Percentiles rank a stretch among this genome's conserved stretches.
Evolutionary conservation across 148 eudicot species (phyloP).

Genomic region (Fagopyrum tataricum): DNA sequence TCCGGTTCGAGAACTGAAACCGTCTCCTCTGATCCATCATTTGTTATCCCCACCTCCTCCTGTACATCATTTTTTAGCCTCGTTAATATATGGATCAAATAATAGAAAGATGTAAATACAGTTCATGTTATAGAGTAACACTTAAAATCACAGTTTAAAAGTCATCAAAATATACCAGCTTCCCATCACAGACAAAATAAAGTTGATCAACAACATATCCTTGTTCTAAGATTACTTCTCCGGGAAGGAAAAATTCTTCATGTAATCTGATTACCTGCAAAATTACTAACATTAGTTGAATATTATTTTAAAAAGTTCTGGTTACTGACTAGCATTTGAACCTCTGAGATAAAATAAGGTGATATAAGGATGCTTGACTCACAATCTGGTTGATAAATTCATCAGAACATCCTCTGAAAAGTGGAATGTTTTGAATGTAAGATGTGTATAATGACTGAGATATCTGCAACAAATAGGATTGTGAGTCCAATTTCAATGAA

Average conservation of each 20-base stretch:
- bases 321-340: neutral
- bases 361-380: slow-evolving; percentile 21
- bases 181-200: slow-evolving; percentile 81
- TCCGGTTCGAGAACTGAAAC: slow-evolving; percentile 43
- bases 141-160: too few relatives aligned
- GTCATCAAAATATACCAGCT: slow-evolving; percentile 37
- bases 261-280: slow-evolving; percentile 68
- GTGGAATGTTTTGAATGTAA: slow-evolving; percentile 48
- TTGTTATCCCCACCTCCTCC: slow-evolving; percentile 69
- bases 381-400: slow-evolving; percentile 91
- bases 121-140: too few relatives aligned
- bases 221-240: slow-evolving; percentile 85
- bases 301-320: neutral
- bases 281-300: slow-evolving; percentile 7
- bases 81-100: too few relatives aligned
- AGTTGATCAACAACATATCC: slow-evolving; percentile 94
- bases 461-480: slow-evolving; percentile 45
- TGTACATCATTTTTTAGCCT: slow-evolving; percentile 16
- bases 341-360: neutral
- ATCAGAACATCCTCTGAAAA: slow-evolving; percentile 72
- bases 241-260: slow-evolving; percentile 95
- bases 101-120: too few relatives aligned
- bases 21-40: slow-evolving; percentile 52
- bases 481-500: neutral
- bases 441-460: slow-evolving; percentile 55